Evolutionary conservation across 495 filamentous ascomycete genomes (phyloP).

Genomic region (Monascus purpureus): DNA sequence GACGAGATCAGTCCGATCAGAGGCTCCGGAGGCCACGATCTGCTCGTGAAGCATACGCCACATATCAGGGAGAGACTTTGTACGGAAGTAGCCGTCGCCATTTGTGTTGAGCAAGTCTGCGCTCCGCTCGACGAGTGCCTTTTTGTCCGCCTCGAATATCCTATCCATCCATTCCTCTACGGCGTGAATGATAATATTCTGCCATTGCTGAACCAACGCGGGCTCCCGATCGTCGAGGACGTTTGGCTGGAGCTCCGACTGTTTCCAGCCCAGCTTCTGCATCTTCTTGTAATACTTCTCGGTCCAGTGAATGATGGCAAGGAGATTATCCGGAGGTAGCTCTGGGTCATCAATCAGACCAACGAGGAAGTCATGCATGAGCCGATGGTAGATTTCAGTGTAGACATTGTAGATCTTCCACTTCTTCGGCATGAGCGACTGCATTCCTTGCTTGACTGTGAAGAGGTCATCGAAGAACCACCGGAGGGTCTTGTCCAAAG

Average conservation of each 20-base stretch:
- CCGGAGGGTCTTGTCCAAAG: conserved; percentile 66
- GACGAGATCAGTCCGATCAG: conserved; percentile 69
- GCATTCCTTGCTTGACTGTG: conserved; percentile 81
- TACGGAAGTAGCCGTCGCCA: conserved; percentile 76
- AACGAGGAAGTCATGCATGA: conserved; percentile 90
- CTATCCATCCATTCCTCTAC: conserved; percentile 97
- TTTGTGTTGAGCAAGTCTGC: conserved; percentile 73
- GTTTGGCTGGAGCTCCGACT: conserved; percentile 61
- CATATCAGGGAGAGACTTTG: conserved; percentile 78
- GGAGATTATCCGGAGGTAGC: conserved; percentile 60
- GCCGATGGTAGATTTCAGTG: conserved; percentile 71
- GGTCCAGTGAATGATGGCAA: conserved; percentile 87
- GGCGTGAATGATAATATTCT: conserved; percentile 81
- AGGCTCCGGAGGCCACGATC: conserved; percentile 63
- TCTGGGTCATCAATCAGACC: conserved; percentile 68
- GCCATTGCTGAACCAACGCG: conserved; percentile 86
- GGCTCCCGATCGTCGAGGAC: conserved; percentile 76
- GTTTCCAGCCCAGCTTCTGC: conserved; percentile 67
- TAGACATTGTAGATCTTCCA: conserved; percentile 95
- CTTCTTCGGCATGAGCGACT: conserved; percentile 80
- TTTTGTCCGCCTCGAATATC: conserved; percentile 66
- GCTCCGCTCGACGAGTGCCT: conserved; percentile 61
- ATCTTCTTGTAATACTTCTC: conserved; percentile 95
- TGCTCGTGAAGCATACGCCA: conserved; percentile 97
- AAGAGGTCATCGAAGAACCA: conserved; percentile 98